Percentiles rank a stretch among this genome's conserved stretches.
phyloP scores from a whole-genome alignment of 805 yeast species.

The Lachancea waltii region DNA sequence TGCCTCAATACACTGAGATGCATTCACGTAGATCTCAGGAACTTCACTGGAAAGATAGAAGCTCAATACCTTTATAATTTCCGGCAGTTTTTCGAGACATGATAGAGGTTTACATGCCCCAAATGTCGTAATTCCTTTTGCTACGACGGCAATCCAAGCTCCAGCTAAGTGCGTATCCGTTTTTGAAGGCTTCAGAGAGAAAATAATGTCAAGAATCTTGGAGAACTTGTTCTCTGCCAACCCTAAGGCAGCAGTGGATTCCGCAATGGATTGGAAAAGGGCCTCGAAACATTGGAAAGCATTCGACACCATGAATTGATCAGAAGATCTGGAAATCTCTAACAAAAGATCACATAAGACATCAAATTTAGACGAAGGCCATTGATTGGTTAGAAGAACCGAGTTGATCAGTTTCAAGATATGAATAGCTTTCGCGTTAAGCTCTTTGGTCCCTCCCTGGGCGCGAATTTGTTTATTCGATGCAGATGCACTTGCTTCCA shows the following conservation, averaged over 20 bases:
- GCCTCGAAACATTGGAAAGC: conserved; percentile 83
- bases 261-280: conserved; percentile 41
- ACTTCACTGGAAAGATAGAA: conserved; percentile 64
- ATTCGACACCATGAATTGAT: conserved; percentile 75
- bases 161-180: conserved; percentile 85
- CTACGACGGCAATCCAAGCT: conserved; percentile 91
- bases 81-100: conserved; percentile 52
- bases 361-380: conserved; percentile 71
- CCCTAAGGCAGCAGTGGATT: conserved; percentile 47
- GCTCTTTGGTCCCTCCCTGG: conserved; percentile 40
- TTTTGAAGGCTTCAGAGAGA: conserved; percentile 72
- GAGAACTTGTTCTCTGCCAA: conserved; percentile 58
- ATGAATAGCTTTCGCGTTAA: conserved; percentile 59
- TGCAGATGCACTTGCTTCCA: conserved; percentile 35
- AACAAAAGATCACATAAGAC: conserved; percentile 69
- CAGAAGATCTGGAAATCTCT: conserved; percentile 71
- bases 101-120: conserved; percentile 44
- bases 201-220: conserved; percentile 60
- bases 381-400: conserved; percentile 66
- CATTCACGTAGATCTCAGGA: conserved; percentile 60
- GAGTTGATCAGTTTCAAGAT: conserved; percentile 67
- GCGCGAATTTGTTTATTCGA: conserved; percentile 31
- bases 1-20: conserved; percentile 83
- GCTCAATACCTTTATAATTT: conserved; percentile 48
- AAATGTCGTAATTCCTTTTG: conserved; percentile 64